A percentile compares a stretch with the other conserved stretches of the same genome.
phyloP scores from a whole-genome alignment of 169 alveolate genomes.

The Eimeria brunetti region DNA sequence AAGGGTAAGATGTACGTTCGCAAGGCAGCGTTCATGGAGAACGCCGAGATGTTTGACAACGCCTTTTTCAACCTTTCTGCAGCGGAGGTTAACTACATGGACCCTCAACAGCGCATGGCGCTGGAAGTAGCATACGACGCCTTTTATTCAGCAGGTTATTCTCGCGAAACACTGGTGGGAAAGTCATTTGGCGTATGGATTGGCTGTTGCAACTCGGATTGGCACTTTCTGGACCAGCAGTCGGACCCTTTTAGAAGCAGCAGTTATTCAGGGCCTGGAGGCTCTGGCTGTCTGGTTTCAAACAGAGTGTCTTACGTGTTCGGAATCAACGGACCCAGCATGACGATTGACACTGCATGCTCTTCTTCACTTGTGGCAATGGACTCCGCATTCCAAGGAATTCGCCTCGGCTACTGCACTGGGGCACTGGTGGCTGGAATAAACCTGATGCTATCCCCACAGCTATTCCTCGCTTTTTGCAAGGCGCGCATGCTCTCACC shows the following conservation, averaged over 20 bases:
- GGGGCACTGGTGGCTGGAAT: conserved; percentile 89
- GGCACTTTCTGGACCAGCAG: conserved; percentile 80
- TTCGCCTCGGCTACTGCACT: conserved; percentile 82
- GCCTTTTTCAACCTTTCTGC: conserved; percentile 81
- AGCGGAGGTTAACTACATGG: conserved; percentile 84
- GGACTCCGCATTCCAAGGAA: conserved; percentile 84
- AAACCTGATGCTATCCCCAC: conserved; percentile 88
- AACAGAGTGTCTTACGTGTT: conserved; percentile 87
- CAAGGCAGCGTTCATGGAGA: conserved; percentile 86
- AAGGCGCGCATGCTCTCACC: conserved; percentile 86
- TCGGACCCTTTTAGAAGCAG: conserved; percentile 76
- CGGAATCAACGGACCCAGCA: conserved; percentile 88
- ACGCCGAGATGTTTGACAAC: conserved; percentile 83
- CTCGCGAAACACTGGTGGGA: conserved; percentile 66
- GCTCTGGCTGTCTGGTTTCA: conserved; percentile 84
- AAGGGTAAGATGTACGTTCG: conserved; percentile 81
- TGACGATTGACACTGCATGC: conserved; percentile 89
- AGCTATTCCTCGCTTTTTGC: conserved; percentile 85
- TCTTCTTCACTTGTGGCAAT: conserved; percentile 89
- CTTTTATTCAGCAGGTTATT: conserved; percentile 80
- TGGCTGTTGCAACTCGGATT: conserved; percentile 85
- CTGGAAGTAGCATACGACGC: conserved; percentile 86
- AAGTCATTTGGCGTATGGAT: conserved; percentile 83
- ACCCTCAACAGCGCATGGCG: conserved; percentile 89
- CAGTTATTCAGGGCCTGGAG: conserved; percentile 67